These are phyloP conservation scores for Neocatenulostroma microsporum DNA, from an alignment of 2,329 filamentous ascomycete species.

Conservation along the genomic window DNA sequence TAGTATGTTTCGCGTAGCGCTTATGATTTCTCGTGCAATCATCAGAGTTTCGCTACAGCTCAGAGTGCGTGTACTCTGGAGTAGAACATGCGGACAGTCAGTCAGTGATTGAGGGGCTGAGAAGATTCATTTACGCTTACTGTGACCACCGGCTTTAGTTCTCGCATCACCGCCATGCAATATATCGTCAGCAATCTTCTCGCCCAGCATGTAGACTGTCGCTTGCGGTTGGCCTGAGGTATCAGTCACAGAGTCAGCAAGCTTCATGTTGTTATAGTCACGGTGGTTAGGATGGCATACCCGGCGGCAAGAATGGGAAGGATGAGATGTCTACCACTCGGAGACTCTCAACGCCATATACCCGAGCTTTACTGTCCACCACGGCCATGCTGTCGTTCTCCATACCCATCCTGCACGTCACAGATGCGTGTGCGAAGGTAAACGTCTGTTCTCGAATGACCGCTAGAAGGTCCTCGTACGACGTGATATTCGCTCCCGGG, in stretches of 20 bases:
- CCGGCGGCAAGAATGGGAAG: conserved; percentile 30
- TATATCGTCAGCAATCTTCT: conserved; percentile 26
- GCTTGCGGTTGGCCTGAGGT: conserved; percentile 4
- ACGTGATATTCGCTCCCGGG: conserved; percentile 18
- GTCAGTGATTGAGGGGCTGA: too few species aligned
- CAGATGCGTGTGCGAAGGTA: conserved; percentile 12
- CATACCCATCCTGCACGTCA: conserved; percentile 19
- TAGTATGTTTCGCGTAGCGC: too few species aligned
- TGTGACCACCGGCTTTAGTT: too few species aligned
- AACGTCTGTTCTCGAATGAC: conserved; percentile 2
- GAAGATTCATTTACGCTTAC: too few species aligned
- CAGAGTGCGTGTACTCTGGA: too few species aligned
- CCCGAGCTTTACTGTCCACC: conserved; percentile 31
- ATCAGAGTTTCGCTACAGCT: too few species aligned
- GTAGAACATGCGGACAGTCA: too few species aligned
- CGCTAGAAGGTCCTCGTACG: conserved; percentile 10
- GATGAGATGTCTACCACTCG: conserved; percentile 33
- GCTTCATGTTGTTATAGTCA: background rate
- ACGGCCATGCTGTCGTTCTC: conserved; percentile 28
- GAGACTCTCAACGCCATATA: conserved; percentile 32
- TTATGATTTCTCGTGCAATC: too few species aligned
- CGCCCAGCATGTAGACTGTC: conserved; percentile 21
- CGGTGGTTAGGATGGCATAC: conserved; percentile 24
- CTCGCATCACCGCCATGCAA: too few species aligned
- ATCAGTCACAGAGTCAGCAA: conserved; percentile 6